Evolutionary conservation across 306 rosid genomes (phyloP).

Genomic region (Vigna radiata): DNA sequence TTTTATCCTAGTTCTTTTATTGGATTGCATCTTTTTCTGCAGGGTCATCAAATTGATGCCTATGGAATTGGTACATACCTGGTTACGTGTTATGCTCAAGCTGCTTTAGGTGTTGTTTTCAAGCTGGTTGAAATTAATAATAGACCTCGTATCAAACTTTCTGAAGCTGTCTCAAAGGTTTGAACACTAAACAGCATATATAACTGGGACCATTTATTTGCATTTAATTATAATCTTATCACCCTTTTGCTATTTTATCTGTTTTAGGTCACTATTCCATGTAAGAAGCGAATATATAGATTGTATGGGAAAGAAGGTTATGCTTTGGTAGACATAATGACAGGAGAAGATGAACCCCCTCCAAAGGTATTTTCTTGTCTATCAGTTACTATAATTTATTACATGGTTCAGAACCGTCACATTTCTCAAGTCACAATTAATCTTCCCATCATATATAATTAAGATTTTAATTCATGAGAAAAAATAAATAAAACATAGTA

Average conservation of each 20-base stretch:
- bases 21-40: slow-evolving; percentile 20
- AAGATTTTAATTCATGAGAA: not conserved
- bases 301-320: slow-evolving; percentile 84
- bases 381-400: not conserved
- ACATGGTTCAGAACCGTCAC: not conserved
- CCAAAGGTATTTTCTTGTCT: slow-evolving; percentile 65
- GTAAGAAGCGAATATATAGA: slow-evolving; percentile 77
- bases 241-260: slow-evolving; percentile 25
- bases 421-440: not conserved
- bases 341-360: slow-evolving; percentile 80
- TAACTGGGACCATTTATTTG: not conserved
- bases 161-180: slow-evolving; percentile 91
- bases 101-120: slow-evolving; percentile 91
- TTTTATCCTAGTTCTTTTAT: not conserved
- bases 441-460: not conserved
- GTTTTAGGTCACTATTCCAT: slow-evolving; percentile 81
- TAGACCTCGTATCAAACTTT: slow-evolving; percentile 86
- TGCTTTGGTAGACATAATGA: slow-evolving; percentile 81
- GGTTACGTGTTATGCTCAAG: slow-evolving; percentile 91
- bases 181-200: slow-evolving; percentile 23
- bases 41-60: slow-evolving; percentile 90
- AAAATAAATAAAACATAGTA: not conserved
- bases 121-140: slow-evolving; percentile 86
- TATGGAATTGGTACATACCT: slow-evolving; percentile 88
- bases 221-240: slow-evolving; percentile 4